Evolutionary conservation across 1,139 yeast species (phyloP), one percentile per base, ranked within the genome.

Genomic region (Protomyces gravidus): DNA sequence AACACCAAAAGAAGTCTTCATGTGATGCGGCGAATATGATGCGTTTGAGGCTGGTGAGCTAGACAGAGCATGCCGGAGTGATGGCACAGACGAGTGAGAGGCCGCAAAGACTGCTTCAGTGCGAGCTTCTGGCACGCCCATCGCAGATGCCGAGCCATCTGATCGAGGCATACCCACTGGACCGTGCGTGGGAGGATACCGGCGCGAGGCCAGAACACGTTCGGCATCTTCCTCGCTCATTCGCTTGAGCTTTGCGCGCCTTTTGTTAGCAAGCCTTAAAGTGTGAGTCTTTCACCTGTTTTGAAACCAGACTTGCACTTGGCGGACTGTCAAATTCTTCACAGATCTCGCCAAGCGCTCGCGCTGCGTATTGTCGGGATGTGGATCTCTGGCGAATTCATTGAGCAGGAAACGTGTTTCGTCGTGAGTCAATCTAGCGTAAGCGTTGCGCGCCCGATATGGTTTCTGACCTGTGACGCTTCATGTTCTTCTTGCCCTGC

Each of bases 271-370:
- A 13, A 7, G 19, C 30, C 2, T 15, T 13, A 45, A 23, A 45
- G n/a, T 15, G 11, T 7, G 46, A 50, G n/a, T 5, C 6, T 59
- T 64, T 4, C 59, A 60, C 50, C 66, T 32, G 52, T 64, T 64
- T 50, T 64, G 66, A 45, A 64, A 64, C 66, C 66, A 64, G 32
- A 64, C 65, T 48, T 64, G 66, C 26, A 64, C 57, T 45, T 64
- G 65, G n/a, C 66, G 61, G 15, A 61, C 56, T 9, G 61, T 48
- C 9, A 64, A 49, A 3, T 65, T 65, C 6, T 64, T 63, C 26
- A 64, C 61, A 28, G 53, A 52, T 6, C 62, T 62, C 9, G 63
- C 63, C 32, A 64, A 62, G 26, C 62, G 48, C 32, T 57, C 64
- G 46, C 65, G 61, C 27, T 28, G 59, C 11, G 45, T 49, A 2